phyloP scores from a whole-genome alignment of 805 yeast genomes.

The Myxozyma vanderwaltii region DNA sequence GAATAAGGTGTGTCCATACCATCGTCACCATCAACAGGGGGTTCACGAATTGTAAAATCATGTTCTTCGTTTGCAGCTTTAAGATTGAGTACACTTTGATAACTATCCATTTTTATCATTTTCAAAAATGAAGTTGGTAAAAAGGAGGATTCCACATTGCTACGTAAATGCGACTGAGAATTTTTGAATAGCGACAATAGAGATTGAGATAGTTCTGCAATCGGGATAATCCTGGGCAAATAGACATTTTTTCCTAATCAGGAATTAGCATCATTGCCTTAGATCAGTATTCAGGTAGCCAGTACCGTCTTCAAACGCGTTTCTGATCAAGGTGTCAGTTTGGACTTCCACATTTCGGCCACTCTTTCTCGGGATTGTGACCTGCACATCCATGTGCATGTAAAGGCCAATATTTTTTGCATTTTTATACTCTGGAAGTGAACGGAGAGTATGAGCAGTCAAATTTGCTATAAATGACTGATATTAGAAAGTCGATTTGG shows the following conservation, averaged over 20 bases:
- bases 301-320: slow-evolving; percentile 54
- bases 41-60: slow-evolving; percentile 19
- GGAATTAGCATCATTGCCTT: background rate
- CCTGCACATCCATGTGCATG: slow-evolving; percentile 67
- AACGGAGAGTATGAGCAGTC: slow-evolving; percentile 36
- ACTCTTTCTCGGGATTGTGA: slow-evolving; percentile 17
- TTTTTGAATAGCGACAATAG: slow-evolving; percentile 2
- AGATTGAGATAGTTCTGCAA: slow-evolving; percentile 1
- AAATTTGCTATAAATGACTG: slow-evolving; percentile 9
- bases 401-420: slow-evolving; percentile 64
- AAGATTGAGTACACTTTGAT: slow-evolving; percentile 1
- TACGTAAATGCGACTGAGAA: slow-evolving; percentile 1
- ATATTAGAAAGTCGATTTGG: too few species aligned
- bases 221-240: slow-evolving; percentile 53
- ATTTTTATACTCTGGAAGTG: slow-evolving; percentile 45
- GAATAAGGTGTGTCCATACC: slow-evolving; percentile 1
- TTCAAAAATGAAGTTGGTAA: slow-evolving; percentile 15
- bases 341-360: slow-evolving; percentile 53
- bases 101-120: slow-evolving; percentile 11
- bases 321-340: slow-evolving; percentile 56
- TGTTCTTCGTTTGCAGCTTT: slow-evolving; percentile 2
- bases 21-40: slow-evolving; percentile 19
- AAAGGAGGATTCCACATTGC: background rate
- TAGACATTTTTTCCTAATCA: slow-evolving; percentile 39
- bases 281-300: too few species aligned